phyloP scores from a whole-genome alignment of 805 yeast species.

The Wickerhamomyces tratensis region DNA sequence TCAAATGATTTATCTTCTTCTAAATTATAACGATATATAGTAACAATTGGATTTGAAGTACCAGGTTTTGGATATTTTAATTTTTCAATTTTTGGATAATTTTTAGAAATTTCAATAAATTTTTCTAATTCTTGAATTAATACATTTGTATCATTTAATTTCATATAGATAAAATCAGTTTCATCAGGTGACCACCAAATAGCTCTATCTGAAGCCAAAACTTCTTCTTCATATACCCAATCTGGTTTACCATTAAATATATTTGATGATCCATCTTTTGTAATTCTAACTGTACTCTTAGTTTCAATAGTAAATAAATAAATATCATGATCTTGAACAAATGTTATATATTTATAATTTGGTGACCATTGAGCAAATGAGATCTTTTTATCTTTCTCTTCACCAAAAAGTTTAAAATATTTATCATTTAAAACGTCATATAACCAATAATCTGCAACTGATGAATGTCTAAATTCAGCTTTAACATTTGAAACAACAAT shows the following conservation, averaged over 20 bases:
- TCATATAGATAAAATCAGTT: conserved; percentile 41
- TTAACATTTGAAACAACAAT: conserved; percentile 43
- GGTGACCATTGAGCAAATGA: conserved; percentile 56
- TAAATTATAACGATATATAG: conserved; percentile 34
- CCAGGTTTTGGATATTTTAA: conserved; percentile 75
- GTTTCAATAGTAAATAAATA: conserved; percentile 31
- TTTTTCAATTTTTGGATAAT: conserved; percentile 36
- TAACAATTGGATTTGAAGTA: conserved; percentile 43
- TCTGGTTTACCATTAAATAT: conserved; percentile 66
- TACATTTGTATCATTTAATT: conserved; percentile 52
- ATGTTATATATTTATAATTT: conserved; percentile 41
- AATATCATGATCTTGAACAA: conserved; percentile 45
- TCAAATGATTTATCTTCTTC: conserved; percentile 9
- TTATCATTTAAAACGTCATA: conserved; percentile 33
- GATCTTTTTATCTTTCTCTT: conserved; percentile 15
- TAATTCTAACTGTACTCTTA: conserved; percentile 10
- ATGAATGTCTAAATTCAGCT: conserved; percentile 63
- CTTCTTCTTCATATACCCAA: conserved; percentile 84
- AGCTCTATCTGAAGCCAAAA: conserved; percentile 44
- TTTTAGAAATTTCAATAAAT: conserved; percentile 28
- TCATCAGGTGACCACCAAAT: conserved; percentile 73
- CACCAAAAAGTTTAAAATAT: conserved; percentile 21
- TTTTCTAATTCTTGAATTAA: conserved; percentile 40
- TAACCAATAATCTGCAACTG: conserved; percentile 51
- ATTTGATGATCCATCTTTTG: conserved; percentile 39